Percentiles rank a stretch among this genome's conserved stretches.
Evolutionary conservation across 208 protist genomes (phyloP).

Genomic region (Wallacemonas sp.): DNA sequence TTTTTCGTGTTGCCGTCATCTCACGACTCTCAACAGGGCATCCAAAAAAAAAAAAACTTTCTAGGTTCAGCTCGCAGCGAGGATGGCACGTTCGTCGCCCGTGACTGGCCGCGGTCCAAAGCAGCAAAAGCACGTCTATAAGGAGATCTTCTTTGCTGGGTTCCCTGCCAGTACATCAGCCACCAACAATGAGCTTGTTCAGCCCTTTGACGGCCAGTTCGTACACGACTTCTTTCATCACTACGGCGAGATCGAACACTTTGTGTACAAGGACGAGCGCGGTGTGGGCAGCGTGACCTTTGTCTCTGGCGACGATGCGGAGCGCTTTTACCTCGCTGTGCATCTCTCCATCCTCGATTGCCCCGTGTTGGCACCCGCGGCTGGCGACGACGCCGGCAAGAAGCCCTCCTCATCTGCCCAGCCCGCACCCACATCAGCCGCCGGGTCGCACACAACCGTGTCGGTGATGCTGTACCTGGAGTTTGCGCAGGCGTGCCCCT

Average conservation of each 20-base stretch:
- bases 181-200: background rate
- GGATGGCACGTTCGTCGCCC: background rate
- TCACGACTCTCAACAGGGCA: too few relatives aligned
- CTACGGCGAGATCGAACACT: slow-evolving; percentile 45
- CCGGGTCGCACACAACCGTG: too few relatives aligned
- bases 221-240: slow-evolving; percentile 61
- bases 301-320: slow-evolving; percentile 40
- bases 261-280: slow-evolving; percentile 48
- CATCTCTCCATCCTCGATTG: slow-evolving; percentile 45
- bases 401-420: background rate
- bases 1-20: too few relatives aligned
- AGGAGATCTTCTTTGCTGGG: slow-evolving; percentile 76
- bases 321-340: slow-evolving; percentile 61
- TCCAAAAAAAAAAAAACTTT: background rate
- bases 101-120: slow-evolving; percentile 5
- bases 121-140: slow-evolving; percentile 35
- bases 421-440: too few relatives aligned
- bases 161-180: slow-evolving; percentile 23
- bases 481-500: slow-evolving; percentile 62
- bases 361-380: slow-evolving; percentile 6
- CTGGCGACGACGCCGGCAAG: background rate
- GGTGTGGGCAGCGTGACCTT: slow-evolving; percentile 76
- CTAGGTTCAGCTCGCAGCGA: too few relatives aligned
- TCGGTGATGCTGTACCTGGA: slow-evolving; percentile 54
- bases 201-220: slow-evolving; percentile 25